Evolutionary conservation across 106 monocot species (phyloP).

Genomic region (Hemerocallis citrina): DNA sequence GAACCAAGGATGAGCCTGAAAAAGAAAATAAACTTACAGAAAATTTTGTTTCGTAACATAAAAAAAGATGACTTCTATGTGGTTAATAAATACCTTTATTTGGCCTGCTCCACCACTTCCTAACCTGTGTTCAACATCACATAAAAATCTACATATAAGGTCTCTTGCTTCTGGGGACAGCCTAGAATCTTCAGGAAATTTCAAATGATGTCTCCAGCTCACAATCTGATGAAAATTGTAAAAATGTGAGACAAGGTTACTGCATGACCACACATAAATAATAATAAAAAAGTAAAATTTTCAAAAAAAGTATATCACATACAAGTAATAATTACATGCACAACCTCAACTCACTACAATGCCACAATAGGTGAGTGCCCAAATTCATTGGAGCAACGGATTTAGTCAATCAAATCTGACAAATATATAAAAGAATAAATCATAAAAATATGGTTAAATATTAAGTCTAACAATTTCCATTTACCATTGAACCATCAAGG

Average conservation of each 20-base stretch:
- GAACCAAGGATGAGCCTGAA: conserved; percentile 87
- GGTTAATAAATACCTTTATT: conserved; percentile 47
- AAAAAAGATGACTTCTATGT: not conserved
- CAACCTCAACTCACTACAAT: not conserved
- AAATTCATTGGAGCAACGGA: not conserved
- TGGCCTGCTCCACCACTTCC: conserved; percentile 59
- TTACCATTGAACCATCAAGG: too few species aligned
- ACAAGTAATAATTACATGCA: not conserved
- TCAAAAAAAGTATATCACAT: not conserved
- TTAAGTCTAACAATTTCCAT: too few species aligned
- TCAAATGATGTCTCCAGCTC: conserved; percentile 72
- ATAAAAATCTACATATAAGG: conserved; percentile 79
- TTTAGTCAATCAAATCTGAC: not conserved
- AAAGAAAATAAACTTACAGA: not conserved
- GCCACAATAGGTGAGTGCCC: not conserved
- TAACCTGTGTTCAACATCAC: conserved; percentile 76
- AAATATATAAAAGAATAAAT: not conserved
- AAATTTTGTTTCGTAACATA: not conserved
- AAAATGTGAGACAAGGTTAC: not conserved
- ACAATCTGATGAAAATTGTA: conserved; percentile 46
- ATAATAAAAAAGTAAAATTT: not conserved
- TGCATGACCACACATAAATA: not conserved
- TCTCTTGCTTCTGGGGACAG: conserved; percentile 63
- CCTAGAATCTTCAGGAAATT: conserved; percentile 56
- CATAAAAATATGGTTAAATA: too few species aligned